phyloP scores from a whole-genome alignment of 1,284 basidiomycete genomes.

The Lentinula novae-zelandiae region DNA sequence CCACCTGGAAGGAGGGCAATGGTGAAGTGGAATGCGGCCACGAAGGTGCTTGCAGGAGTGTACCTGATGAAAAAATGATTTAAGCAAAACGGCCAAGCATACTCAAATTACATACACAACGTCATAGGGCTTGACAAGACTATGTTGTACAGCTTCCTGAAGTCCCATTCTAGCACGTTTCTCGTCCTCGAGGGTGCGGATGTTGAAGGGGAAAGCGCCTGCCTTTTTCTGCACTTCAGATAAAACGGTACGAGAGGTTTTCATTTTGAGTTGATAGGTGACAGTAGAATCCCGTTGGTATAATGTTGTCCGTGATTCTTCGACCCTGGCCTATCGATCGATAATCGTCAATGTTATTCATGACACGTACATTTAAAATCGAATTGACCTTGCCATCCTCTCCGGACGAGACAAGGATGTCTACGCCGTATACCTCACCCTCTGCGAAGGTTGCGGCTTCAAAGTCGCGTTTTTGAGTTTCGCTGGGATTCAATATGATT shows the following conservation, averaged over 20 bases:
- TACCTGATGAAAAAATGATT: conserved; percentile 42
- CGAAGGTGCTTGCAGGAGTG: conserved; percentile 76
- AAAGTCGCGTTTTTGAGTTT: conserved; percentile 81
- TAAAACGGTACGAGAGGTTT: conserved; percentile 92
- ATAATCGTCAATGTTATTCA: background rate
- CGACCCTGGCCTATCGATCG: conserved; percentile 65
- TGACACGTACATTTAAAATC: background rate
- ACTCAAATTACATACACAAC: conserved; percentile 62
- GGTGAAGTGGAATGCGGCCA: conserved; percentile 95
- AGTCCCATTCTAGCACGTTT: conserved; percentile 93
- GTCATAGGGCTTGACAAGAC: conserved; percentile 86
- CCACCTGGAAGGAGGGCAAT: conserved; percentile 86
- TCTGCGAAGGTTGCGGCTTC: conserved; percentile 86
- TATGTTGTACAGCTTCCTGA: conserved; percentile 93
- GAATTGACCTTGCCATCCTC: conserved; percentile 80
- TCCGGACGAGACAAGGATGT: conserved; percentile 86
- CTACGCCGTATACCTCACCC: conserved; percentile 95
- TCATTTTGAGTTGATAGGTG: conserved; percentile 97
- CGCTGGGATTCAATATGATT: conserved; percentile 86
- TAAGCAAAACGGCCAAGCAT: background rate
- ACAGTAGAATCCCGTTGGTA: conserved; percentile 87
- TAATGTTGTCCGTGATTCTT: conserved; percentile 89
- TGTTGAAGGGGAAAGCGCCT: conserved; percentile 96
- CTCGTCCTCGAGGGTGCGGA: conserved; percentile 92
- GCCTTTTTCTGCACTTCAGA: conserved; percentile 98